A percentile compares a stretch with the other conserved stretches of the same genome.
These are phyloP conservation scores for Nicotiana benthamiana DNA, from an alignment of 257 asterid species.

Conservation along the genomic window DNA sequence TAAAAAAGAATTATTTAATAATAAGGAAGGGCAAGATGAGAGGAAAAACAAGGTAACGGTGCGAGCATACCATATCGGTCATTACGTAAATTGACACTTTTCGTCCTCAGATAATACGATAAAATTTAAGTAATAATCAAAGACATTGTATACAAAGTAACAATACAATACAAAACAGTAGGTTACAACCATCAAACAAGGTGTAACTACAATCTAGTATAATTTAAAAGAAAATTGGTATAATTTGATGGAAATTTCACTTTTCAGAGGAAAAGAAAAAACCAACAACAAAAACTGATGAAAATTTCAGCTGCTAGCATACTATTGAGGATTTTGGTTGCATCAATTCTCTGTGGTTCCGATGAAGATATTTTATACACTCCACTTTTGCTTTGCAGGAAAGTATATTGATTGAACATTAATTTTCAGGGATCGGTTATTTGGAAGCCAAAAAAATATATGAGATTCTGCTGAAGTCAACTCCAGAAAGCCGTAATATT, in stretches of 20 bases:
- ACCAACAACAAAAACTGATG: neutral
- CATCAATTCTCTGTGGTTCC: neutral
- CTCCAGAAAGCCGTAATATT: slow-evolving; percentile 89
- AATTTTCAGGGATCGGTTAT: slow-evolving; percentile 66
- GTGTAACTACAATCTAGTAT: too few relatives aligned
- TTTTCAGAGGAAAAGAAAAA: neutral
- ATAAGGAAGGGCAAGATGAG: too few relatives aligned
- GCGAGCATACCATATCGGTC: too few relatives aligned
- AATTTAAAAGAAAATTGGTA: neutral
- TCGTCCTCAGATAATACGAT: too few relatives aligned
- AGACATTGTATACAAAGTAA: too few relatives aligned
- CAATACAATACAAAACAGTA: too few relatives aligned
- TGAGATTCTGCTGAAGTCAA: slow-evolving; percentile 67
- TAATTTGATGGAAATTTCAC: neutral
- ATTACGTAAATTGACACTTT: too few relatives aligned
- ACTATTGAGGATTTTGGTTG: neutral
- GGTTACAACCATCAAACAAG: too few relatives aligned
- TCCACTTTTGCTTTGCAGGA: neutral
- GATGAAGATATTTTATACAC: neutral
- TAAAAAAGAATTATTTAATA: too few relatives aligned
- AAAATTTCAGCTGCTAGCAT: neutral
- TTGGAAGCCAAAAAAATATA: slow-evolving; percentile 72
- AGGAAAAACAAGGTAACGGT: too few relatives aligned
- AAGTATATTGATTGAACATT: neutral
- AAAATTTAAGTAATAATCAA: too few relatives aligned